Evolutionary conservation across 192 early-diverging fungal species (phyloP), one percentile per base, ranked within the genome.

Genomic region (Mortierella antarctica): DNA sequence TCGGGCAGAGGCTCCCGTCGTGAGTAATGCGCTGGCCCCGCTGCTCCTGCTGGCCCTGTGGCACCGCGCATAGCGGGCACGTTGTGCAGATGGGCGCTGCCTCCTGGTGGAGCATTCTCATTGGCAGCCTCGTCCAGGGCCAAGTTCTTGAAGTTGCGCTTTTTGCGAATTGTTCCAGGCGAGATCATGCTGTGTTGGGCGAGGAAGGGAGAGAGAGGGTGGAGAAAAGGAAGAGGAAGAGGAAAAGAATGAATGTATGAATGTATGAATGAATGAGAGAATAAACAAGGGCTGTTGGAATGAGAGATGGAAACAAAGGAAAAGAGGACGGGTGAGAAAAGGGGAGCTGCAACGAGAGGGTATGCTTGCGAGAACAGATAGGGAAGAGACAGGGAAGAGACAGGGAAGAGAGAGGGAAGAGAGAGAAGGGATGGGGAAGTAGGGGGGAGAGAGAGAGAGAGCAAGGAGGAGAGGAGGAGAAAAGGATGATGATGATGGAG

Each of bases 61-160:
- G 39, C 41, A 21, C 55, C 53, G 44, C 50, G 77, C 14, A 65
- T 69, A 6, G 77, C 44, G 8, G 69, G 82, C 65, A 81, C 49
- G 70, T 79, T 64, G 78, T 69, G 71, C 17, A 56, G 49, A 62
- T 79, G 75, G 62, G 75, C 75, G 23, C 68, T 71, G 47, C 75
- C 75, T 17, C 75, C 76, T 17, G 69, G 76, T 7, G 82, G 78
- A 17, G 65, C 68, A 55, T 71, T 70, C 31, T 65, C 82, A 18
- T 82, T 79, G 12, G 86, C 83, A n/a, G 88, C 82, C 74, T 85
- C 80, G 12, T 86, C 70, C 46, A 89, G 67, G 12, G 69, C 84
- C 42, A 89, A 45, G 58, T 85, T 84, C 54, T 86, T 86, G 67
- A 87, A 84, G 60, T 89, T 89, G 48, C 88, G 74, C 67, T 89